These are phyloP conservation scores for Bipolaris oryzae DNA, from an alignment of 2,329 filamentous ascomycete species.

Conservation along the genomic window DNA sequence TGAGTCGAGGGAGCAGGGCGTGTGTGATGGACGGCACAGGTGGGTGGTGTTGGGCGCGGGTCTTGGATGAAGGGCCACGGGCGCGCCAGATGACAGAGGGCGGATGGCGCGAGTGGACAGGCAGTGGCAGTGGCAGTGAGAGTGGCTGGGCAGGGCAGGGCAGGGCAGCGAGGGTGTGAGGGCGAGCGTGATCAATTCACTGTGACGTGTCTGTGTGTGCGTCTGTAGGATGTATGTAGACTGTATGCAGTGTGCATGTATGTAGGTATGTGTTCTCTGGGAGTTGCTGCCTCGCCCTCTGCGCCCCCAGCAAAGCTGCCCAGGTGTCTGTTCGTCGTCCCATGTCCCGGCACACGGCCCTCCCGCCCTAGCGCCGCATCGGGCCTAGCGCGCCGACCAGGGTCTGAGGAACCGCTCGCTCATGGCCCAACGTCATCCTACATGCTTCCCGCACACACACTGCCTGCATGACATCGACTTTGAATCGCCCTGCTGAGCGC, in stretches of 20 bases:
- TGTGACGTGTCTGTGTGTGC: background rate
- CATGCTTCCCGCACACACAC: slow-evolving; percentile 2
- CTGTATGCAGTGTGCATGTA: no score
- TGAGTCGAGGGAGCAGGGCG: slow-evolving; percentile 8
- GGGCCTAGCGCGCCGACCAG: slow-evolving; percentile 14
- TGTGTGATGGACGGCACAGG: slow-evolving; percentile 21
- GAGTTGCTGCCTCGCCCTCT: background rate
- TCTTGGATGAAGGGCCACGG: background rate
- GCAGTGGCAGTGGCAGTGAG: no score
- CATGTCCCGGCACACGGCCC: slow-evolving; percentile 10
- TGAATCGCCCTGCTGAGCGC: slow-evolving; percentile 15
- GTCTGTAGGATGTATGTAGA: no score
- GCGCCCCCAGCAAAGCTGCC: background rate
- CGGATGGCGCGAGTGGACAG: background rate
- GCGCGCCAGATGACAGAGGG: background rate
- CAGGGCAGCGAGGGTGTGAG: background rate
- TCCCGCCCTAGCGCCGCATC: slow-evolving; percentile 5
- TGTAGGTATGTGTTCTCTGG: no score
- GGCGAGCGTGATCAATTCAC: background rate
- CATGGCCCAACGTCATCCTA: slow-evolving; percentile 20
- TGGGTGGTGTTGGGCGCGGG: slow-evolving; percentile 24
- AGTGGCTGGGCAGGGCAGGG: no score
- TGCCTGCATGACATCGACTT: slow-evolving; percentile 22
- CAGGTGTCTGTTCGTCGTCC: background rate
- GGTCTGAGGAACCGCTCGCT: slow-evolving; percentile 5